Evolutionary conservation across 805 yeast genomes (phyloP).

Genomic region (Teunomyces kruisii): DNA sequence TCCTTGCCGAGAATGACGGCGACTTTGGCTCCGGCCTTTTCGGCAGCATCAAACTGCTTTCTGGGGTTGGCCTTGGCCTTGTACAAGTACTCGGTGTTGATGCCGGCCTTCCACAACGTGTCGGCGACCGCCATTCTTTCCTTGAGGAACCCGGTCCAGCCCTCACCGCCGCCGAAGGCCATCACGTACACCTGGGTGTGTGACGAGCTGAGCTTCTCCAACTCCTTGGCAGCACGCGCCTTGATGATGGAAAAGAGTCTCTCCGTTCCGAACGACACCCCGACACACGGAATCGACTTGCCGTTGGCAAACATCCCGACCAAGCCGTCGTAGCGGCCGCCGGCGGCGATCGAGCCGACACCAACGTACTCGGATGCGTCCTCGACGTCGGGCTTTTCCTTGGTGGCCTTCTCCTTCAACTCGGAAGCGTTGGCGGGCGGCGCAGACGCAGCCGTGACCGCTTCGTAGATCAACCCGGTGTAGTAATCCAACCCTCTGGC

Average conservation of each 20-base stretch:
- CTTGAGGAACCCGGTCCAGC: conserved; percentile 87
- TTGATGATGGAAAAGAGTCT: conserved; percentile 88
- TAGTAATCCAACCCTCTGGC: conserved; percentile 98
- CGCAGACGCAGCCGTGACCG: conserved; percentile 93
- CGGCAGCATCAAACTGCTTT: conserved; percentile 97
- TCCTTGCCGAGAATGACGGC: conserved; percentile 96
- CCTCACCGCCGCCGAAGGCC: conserved; percentile 99
- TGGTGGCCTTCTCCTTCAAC: conserved; percentile 48
- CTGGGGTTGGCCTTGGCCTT: conserved; percentile 92
- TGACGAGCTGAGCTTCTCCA: conserved; percentile 70
- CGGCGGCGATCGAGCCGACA: conserved; percentile 97
- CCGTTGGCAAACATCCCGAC: conserved; percentile 96
- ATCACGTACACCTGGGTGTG: conserved; percentile 92
- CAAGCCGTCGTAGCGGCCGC: conserved; percentile 95
- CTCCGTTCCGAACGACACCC: conserved; percentile 96
- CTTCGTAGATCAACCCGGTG: conserved; percentile 96
- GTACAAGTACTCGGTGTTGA: conserved; percentile 88
- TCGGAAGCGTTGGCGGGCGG: conserved; percentile 82
- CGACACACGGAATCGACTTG: conserved; percentile 95
- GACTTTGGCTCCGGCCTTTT: conserved; percentile 83
- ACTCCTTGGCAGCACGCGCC: conserved; percentile 60
- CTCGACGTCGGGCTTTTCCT: conserved; percentile 58
- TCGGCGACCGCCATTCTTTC: conserved; percentile 90
- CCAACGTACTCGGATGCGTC: conserved; percentile 97
- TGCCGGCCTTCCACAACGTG: conserved; percentile 81